Evolutionary conservation across 345 rosid species (phyloP), one percentile per base, ranked within the genome.

Genomic region (Arabidopsis arenosa): DNA sequence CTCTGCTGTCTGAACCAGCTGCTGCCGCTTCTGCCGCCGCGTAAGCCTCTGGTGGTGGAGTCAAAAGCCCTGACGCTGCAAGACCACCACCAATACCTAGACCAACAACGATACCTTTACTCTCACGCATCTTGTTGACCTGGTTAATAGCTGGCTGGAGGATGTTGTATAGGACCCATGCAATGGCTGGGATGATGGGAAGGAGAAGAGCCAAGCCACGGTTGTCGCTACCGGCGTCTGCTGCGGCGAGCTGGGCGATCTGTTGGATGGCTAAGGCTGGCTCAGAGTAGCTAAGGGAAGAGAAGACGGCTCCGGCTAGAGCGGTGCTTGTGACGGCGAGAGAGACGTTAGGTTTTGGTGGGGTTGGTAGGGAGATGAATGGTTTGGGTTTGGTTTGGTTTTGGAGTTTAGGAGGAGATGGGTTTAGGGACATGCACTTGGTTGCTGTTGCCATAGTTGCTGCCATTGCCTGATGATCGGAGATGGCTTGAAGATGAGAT

Each of bases 61-160:
- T 41, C 37, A 87, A 51, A n/a, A 79, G 79, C 44, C 90, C 88
- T 0, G 88, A 68, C 2, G 93, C 92, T 2, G 85, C 95, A 44
- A 90, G 74, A 66, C 81, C 77, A n/a, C 95, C 93, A 1, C 93
- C 93, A 0, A 94, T 74, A 3, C 97, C 98, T 2, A 94, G 74
- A 79, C 98, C 97, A 0, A 87, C 62, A 26, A 84, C 66, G 67
- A 92, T 71, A 30, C 97, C 96, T 78, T 74, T 94, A 70, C 78
- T 49, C 73, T 82, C 83, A 5, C 90, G 59, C 98, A 94, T 94
- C 56, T 82, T 74, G 90, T 82, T 86, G 80, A 92, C 7, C 80
- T 94, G 98, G 85, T 94, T 94, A 1, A 94, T 83, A 5, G 96
- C 98, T 4, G 98, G 98, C 70, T 86, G 98, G 52, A 92, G 89